phyloP scores from a whole-genome alignment of 1,139 yeast genomes.

The Diutina sp. region DNA sequence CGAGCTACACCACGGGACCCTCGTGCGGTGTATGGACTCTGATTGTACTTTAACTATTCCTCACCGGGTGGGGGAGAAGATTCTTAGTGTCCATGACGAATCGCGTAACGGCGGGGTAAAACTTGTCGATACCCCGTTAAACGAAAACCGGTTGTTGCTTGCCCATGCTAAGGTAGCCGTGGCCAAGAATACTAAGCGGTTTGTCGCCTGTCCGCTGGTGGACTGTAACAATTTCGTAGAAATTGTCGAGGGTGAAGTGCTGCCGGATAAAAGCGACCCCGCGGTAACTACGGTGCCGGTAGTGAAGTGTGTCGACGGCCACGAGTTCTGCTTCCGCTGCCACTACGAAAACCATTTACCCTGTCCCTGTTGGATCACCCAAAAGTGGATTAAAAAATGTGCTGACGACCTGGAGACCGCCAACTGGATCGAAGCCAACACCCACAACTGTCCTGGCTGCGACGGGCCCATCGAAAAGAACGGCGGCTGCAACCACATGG shows the following conservation, averaged over 20 bases:
- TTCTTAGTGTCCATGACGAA: neutral
- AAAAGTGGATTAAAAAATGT: slow-evolving; percentile 68
- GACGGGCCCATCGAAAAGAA: slow-evolving; percentile 53
- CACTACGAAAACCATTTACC: slow-evolving; percentile 73
- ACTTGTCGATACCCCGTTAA: neutral
- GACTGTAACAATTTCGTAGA: slow-evolving; percentile 49
- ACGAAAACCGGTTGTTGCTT: slow-evolving; percentile 8
- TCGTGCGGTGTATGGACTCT: slow-evolving; percentile 54
- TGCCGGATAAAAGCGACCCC: neutral
- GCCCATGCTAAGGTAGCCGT: slow-evolving; percentile 36
- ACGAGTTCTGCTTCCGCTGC: slow-evolving; percentile 74
- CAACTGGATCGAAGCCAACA: slow-evolving; percentile 81
- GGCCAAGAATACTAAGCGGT: slow-evolving; percentile 31
- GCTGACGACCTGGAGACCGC: slow-evolving; percentile 82
- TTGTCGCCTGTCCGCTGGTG: slow-evolving; percentile 79
- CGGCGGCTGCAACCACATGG: slow-evolving; percentile 97
- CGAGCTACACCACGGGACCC: slow-evolving; percentile 37
- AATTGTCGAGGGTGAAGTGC: neutral
- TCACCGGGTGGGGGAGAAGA: slow-evolving; percentile 16
- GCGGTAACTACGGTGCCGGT: slow-evolving; percentile 9
- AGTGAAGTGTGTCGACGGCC: slow-evolving; percentile 55
- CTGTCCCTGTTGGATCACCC: slow-evolving; percentile 60
- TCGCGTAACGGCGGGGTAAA: neutral
- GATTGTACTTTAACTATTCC: slow-evolving; percentile 21
- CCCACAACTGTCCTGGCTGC: slow-evolving; percentile 74